Conservation (phyloP, 257 asterid genomes). For the Plantago major region DNA sequence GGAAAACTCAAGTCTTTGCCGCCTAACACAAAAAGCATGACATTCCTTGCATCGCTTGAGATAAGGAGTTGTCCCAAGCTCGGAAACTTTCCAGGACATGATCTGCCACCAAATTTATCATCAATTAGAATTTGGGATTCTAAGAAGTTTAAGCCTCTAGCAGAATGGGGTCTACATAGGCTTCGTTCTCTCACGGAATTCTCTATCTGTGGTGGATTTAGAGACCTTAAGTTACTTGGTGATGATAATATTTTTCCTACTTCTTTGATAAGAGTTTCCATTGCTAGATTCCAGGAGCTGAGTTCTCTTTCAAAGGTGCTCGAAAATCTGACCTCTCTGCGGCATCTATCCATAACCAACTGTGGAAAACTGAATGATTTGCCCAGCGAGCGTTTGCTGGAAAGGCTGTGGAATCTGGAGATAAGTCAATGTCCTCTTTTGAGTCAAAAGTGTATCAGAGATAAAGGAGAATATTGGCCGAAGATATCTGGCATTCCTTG, state of each 20-base stretch:
- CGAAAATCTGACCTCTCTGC: slow-evolving; percentile 36
- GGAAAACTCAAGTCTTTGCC: slow-evolving; percentile 50
- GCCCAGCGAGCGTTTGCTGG: slow-evolving; percentile 47
- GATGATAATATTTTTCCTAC: slow-evolving; percentile 40
- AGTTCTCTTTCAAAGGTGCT: slow-evolving; percentile 48
- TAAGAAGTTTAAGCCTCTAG: slow-evolving; percentile 49
- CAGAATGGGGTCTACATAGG: slow-evolving; percentile 53
- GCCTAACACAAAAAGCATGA: slow-evolving; percentile 30
- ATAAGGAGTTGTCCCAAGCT: slow-evolving; percentile 62
- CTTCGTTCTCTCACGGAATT: slow-evolving; percentile 52
- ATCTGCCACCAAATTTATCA: slow-evolving; percentile 47
- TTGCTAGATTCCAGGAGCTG: slow-evolving; percentile 56
- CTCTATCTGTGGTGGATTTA: slow-evolving; percentile 67
- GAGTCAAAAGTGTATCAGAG: slow-evolving; percentile 39
- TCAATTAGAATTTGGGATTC: slow-evolving; percentile 64
- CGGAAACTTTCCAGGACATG: slow-evolving; percentile 40
- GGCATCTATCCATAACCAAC: slow-evolving; percentile 54
- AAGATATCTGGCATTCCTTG: slow-evolving; percentile 66
- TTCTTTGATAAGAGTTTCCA: slow-evolving; percentile 41
- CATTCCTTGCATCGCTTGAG: slow-evolving; percentile 49
- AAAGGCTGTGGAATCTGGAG: slow-evolving; percentile 61
- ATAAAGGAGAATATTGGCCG: slow-evolving; percentile 54
- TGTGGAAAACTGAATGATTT: slow-evolving; percentile 41
- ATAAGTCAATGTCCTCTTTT: slow-evolving; percentile 48
- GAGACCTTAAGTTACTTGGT: slow-evolving; percentile 43